Conservation (phyloP, 208 protist genomes). For the Angomonas ambiguus region DNA sequence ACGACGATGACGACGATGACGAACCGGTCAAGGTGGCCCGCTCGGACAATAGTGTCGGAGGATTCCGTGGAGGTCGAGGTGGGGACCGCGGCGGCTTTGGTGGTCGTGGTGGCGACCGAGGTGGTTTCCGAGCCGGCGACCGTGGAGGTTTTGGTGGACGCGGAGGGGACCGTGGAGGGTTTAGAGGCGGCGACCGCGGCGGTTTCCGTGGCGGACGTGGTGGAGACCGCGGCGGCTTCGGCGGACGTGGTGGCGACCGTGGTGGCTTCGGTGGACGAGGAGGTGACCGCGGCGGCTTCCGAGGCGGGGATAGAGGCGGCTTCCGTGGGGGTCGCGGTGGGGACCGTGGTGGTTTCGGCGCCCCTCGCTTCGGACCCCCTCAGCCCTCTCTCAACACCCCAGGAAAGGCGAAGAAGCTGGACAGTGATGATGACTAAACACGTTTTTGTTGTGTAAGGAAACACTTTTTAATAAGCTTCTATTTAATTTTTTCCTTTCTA, state of each 20-base stretch:
- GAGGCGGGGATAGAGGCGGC: conserved; percentile 42
- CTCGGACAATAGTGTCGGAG: no score
- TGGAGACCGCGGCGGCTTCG: conserved; percentile 27
- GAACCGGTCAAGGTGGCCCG: conserved; percentile 20
- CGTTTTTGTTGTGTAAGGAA: neutral
- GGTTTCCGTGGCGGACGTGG: conserved; percentile 31
- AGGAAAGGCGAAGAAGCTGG: conserved; percentile 59
- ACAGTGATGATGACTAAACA: conserved; percentile 65
- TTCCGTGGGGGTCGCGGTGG: conserved; percentile 33
- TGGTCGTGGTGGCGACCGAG: conserved; percentile 19
- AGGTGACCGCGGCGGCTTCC: conserved; percentile 44
- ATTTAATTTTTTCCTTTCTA: conserved; percentile 4
- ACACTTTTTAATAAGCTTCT: neutral
- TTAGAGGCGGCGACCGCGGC: conserved; percentile 38
- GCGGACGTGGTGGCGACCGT: conserved; percentile 25
- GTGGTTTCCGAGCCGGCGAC: conserved; percentile 24
- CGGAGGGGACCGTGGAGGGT: conserved; percentile 30
- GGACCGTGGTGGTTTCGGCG: conserved; percentile 49
- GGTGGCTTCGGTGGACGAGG: conserved; percentile 24
- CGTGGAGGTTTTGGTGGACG: conserved; percentile 36
- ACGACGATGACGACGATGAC: conserved; percentile 11
- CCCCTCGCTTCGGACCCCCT: conserved; percentile 55
- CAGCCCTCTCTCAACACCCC: conserved; percentile 41
- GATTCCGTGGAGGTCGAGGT: conserved; percentile 23
- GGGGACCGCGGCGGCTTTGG: conserved; percentile 12